These are phyloP conservation scores for Fusarium falciforme DNA, from an alignment of 2,329 filamentous ascomycete genomes.

Conservation along the genomic window DNA sequence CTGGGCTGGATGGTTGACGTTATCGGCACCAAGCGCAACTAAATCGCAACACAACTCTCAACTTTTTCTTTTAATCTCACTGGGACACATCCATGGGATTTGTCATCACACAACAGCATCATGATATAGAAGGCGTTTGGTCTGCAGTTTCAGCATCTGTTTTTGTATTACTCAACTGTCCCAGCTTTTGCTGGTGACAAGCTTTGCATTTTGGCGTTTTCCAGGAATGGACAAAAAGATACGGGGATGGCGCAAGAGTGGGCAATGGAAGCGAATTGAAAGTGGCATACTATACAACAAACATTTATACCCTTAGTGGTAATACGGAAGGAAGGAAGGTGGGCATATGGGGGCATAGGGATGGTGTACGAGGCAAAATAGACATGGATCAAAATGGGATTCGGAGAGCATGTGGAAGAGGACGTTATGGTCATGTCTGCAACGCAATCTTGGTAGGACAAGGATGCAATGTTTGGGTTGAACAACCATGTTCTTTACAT, in stretches of 20 bases:
- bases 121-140: conserved; percentile 38
- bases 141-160: conserved; percentile 5
- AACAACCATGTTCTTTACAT: conserved; percentile 6
- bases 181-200: conserved; percentile 8
- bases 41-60: conserved; percentile 4
- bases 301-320: conserved; percentile 19
- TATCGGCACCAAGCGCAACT: conserved; percentile 52
- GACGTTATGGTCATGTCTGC: conserved; percentile 25
- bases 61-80: conserved; percentile 10
- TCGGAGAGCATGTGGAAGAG: conserved; percentile 3
- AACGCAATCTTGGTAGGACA: conserved; percentile 17
- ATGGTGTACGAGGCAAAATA: conserved; percentile 12
- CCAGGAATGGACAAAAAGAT: conserved; percentile 7
- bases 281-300: not conserved
- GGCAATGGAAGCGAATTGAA: conserved; percentile 4
- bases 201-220: conserved; percentile 38
- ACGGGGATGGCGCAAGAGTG: conserved; percentile 23
- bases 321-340: conserved; percentile 15
- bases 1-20: conserved; percentile 64
- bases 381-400: conserved; percentile 10
- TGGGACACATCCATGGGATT: conserved; percentile 7
- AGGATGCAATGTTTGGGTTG: conserved; percentile 1
- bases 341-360: not conserved
- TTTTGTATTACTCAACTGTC: conserved; percentile 10
- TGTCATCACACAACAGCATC: conserved; percentile 10